Evolutionary conservation across 352 stramenopile species (phyloP).

Genomic region (Phytophthora europaea): DNA sequence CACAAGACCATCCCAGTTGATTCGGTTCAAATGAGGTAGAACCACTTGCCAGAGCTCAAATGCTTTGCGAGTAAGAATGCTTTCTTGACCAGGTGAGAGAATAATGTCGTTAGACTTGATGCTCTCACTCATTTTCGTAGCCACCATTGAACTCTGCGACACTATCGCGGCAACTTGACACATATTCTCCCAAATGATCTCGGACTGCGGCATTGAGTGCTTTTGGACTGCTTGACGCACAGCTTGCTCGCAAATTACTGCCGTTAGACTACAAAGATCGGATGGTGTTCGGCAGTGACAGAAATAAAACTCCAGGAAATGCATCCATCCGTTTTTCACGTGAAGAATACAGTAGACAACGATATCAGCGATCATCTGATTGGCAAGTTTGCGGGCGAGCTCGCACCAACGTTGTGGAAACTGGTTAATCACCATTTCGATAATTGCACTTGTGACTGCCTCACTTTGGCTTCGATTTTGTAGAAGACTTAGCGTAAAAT

Average conservation of each 20-base stretch:
- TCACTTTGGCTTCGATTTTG: slow-evolving; percentile 52
- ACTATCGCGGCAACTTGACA: slow-evolving; percentile 78
- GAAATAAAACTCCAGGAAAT: slow-evolving; percentile 86
- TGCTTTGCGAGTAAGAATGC: slow-evolving; percentile 53
- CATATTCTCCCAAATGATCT: slow-evolving; percentile 81
- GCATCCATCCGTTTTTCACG: slow-evolving; percentile 84
- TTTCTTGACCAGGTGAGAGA: slow-evolving; percentile 51
- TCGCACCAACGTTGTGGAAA: slow-evolving; percentile 58
- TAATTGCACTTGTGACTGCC: slow-evolving; percentile 62
- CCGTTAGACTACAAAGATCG: slow-evolving; percentile 53
- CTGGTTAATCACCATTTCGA: slow-evolving; percentile 51
- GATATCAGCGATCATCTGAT: slow-evolving; percentile 75
- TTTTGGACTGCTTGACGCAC: slow-evolving; percentile 41
- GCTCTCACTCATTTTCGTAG: slow-evolving; percentile 27
- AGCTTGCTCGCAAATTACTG: slow-evolving; percentile 54
- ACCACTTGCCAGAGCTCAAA: slow-evolving; percentile 77
- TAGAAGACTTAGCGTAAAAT: slow-evolving; percentile 71
- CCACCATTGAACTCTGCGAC: slow-evolving; percentile 45
- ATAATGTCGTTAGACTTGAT: slow-evolving; percentile 30
- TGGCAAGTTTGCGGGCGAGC: slow-evolving; percentile 60
- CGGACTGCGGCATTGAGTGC: slow-evolving; percentile 30
- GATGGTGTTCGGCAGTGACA: slow-evolving; percentile 52
- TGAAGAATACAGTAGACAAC: slow-evolving; percentile 76
- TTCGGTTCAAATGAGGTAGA: slow-evolving; percentile 58
- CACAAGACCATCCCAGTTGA: slow-evolving; percentile 70